Conservation (phyloP, 2,329 filamentous ascomycete species). For the Monilinia fructigena region DNA sequence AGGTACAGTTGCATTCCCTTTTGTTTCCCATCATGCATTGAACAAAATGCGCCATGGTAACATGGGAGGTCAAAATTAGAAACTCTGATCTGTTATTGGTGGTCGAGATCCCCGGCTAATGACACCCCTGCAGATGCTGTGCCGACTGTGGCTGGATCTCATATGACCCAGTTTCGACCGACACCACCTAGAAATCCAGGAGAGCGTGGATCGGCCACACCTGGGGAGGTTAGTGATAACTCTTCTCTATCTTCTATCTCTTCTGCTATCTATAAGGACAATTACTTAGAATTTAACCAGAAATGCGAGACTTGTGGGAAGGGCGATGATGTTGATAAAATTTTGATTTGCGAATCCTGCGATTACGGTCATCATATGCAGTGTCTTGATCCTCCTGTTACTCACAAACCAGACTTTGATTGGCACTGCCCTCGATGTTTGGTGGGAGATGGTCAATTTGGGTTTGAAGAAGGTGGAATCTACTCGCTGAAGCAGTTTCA, state of each 20-base stretch:
- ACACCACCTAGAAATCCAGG: constrained; percentile 66
- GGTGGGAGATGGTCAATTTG: constrained; percentile 94
- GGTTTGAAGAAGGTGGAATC: constrained; percentile 92
- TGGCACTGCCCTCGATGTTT: constrained; percentile 97
- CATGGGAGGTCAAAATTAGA: constrained; percentile 22
- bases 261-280: constrained; percentile 16
- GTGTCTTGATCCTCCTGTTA: constrained; percentile 84
- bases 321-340: constrained; percentile 66
- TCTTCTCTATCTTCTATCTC: constrained; percentile 47
- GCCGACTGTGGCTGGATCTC: constrained; percentile 89
- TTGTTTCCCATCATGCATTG: constrained; percentile 10
- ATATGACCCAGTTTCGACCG: constrained; percentile 92
- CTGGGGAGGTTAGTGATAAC: constrained; percentile 55
- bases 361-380: constrained; percentile 83
- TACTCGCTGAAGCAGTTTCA: constrained; percentile 97
- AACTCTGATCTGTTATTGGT: constrained; percentile 31
- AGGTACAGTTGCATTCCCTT: constrained; percentile 50
- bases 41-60: constrained; percentile 12
- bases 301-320: constrained; percentile 86
- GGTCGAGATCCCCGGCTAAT: constrained; percentile 41
- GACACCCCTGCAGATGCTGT: constrained; percentile 52
- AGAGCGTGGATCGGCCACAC: constrained; percentile 44
- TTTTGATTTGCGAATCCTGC: constrained; percentile 87
- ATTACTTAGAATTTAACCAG: constrained; percentile 45
- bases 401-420: constrained; percentile 74